These are phyloP conservation scores for Tetracladium setigerum DNA, from an alignment of 495 filamentous ascomycete species.

Conservation along the genomic window DNA sequence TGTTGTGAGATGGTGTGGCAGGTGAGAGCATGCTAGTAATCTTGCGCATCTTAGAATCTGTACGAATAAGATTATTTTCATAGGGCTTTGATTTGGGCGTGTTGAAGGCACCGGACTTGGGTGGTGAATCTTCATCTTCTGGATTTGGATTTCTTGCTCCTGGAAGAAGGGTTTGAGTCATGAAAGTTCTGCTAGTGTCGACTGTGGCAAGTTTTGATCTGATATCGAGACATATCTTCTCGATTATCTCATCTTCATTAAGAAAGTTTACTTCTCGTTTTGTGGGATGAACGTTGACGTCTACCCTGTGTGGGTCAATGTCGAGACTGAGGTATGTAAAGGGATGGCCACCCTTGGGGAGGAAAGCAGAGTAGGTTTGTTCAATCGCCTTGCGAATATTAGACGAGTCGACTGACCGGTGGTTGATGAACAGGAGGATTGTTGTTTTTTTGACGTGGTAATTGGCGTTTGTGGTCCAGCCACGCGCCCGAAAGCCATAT, in stretches of 20 bases:
- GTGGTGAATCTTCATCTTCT: slow-evolving; percentile 23
- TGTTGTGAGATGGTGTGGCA: background rate
- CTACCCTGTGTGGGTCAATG: slow-evolving; percentile 87
- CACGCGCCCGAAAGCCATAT: slow-evolving; percentile 76
- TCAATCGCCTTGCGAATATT: slow-evolving; percentile 86
- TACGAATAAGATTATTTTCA: slow-evolving; percentile 86
- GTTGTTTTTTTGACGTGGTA: slow-evolving; percentile 89
- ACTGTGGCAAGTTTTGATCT: slow-evolving; percentile 75
- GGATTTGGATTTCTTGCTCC: slow-evolving; percentile 43
- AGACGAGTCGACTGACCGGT: slow-evolving; percentile 90
- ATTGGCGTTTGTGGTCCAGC: slow-evolving; percentile 88
- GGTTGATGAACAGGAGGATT: slow-evolving; percentile 92
- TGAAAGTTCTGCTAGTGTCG: slow-evolving; percentile 89
- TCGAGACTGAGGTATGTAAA: slow-evolving; percentile 91
- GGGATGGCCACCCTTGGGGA: slow-evolving; percentile 92
- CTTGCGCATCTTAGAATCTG: slow-evolving; percentile 83
- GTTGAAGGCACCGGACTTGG: slow-evolving; percentile 9
- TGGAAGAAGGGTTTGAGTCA: slow-evolving; percentile 85
- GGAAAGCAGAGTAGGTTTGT: slow-evolving; percentile 80
- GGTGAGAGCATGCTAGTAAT: slow-evolving; percentile 89
- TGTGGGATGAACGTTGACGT: slow-evolving; percentile 97
- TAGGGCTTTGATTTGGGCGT: slow-evolving; percentile 56
- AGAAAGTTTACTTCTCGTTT: slow-evolving; percentile 98
- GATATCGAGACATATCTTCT: slow-evolving; percentile 76
- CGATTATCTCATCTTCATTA: slow-evolving; percentile 95